A percentile compares a stretch with the other conserved stretches of the same genome.
phyloP scores from a whole-genome alignment of 164 flowering plant genomes.

The Protea cynaroides region DNA sequence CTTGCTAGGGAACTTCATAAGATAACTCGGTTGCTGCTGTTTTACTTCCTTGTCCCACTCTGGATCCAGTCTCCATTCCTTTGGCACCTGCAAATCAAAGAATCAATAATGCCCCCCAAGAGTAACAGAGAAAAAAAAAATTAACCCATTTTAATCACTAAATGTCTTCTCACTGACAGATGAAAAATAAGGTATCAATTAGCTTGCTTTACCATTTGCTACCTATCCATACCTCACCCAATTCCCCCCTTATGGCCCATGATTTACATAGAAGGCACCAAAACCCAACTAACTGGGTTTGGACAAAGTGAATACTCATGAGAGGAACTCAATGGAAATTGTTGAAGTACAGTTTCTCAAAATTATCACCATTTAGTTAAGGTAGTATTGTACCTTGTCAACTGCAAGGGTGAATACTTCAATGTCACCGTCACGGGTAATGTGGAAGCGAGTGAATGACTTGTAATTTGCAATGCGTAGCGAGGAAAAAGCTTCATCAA shows the following conservation, averaged over 20 bases:
- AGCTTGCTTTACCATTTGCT: too few species aligned
- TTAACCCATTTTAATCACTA: too few species aligned
- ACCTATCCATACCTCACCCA: too few species aligned
- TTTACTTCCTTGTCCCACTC: slow-evolving; percentile 75
- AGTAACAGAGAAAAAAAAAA: too few species aligned
- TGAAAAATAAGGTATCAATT: too few species aligned
- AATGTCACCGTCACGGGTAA: slow-evolving; percentile 75
- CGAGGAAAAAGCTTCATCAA: slow-evolving; percentile 99
- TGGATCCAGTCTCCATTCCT: slow-evolving; percentile 93
- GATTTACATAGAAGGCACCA: not conserved
- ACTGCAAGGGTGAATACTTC: slow-evolving; percentile 95
- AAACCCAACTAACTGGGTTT: not conserved
- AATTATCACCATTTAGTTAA: not conserved
- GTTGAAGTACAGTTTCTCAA: not conserved
- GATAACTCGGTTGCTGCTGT: slow-evolving; percentile 53
- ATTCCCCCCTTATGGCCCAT: too few species aligned
- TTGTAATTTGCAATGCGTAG: slow-evolving; percentile 97
- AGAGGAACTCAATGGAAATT: not conserved
- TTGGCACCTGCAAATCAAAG: slow-evolving; percentile 69
- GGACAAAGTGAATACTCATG: not conserved
- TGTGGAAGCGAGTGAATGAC: slow-evolving; percentile 87
- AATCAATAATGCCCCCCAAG: not conserved
- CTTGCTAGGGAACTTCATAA: slow-evolving; percentile 72
- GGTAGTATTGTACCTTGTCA: slow-evolving; percentile 63
- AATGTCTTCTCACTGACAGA: too few species aligned